Evolutionary conservation across 1,284 basidiomycete species (phyloP).

Genomic region (Apiotrichum sp.): DNA sequence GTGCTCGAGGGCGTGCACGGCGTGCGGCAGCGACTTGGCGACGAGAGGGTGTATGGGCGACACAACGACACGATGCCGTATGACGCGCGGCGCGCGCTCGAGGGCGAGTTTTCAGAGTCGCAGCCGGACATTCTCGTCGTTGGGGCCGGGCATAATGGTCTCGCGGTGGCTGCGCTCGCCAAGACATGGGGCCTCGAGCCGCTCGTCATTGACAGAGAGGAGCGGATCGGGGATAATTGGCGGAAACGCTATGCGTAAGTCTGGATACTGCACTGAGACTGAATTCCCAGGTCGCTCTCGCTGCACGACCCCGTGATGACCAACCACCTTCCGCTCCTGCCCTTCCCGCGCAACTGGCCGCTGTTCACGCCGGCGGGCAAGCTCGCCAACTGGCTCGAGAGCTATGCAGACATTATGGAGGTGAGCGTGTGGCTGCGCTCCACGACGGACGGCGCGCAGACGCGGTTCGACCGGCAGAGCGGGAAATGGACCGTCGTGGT

Average conservation of each 20-base stretch:
- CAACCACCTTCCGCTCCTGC: slow-evolving; percentile 30
- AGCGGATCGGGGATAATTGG: slow-evolving; percentile 58
- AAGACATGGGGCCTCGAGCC: slow-evolving; percentile 54
- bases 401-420: slow-evolving; percentile 59
- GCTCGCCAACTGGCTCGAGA: slow-evolving; percentile 64
- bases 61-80: slow-evolving; percentile 24
- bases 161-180: slow-evolving; percentile 57
- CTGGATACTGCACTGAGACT: background rate
- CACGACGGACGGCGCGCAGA: slow-evolving; percentile 46
- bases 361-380: slow-evolving; percentile 44
- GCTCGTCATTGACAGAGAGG: slow-evolving; percentile 55
- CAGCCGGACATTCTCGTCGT: slow-evolving; percentile 30
- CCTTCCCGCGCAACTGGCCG: slow-evolving; percentile 34
- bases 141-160: slow-evolving; percentile 61
- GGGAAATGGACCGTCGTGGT: slow-evolving; percentile 57
- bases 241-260: slow-evolving; percentile 52
- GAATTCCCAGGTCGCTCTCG: slow-evolving; percentile 48
- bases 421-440: slow-evolving; percentile 62
- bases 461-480: slow-evolving; percentile 49
- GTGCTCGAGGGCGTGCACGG: slow-evolving; percentile 56
- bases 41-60: slow-evolving; percentile 36
- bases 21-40: slow-evolving; percentile 51
- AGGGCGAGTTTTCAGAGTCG: slow-evolving; percentile 46
- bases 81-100: slow-evolving; percentile 33
- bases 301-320: slow-evolving; percentile 58